Percentiles rank a stretch among this genome's conserved stretches.
Evolutionary conservation across 352 stramenopile species (phyloP).

Genomic region (Sclerospora graminicola): DNA sequence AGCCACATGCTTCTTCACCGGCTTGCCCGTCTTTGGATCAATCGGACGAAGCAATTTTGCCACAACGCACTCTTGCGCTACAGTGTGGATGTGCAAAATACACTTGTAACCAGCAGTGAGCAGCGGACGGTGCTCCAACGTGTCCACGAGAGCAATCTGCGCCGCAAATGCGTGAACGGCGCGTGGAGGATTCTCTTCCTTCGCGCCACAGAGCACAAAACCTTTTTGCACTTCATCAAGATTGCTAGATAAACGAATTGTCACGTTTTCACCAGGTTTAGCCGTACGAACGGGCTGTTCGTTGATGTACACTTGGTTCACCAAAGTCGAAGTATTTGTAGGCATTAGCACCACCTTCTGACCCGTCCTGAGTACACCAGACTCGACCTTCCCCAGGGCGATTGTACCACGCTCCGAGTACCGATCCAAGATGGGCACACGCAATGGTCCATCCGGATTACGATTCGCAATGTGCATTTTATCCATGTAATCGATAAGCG

Average conservation of each 20-base stretch:
- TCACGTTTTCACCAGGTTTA: constrained; percentile 97
- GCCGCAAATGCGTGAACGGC: constrained; percentile 80
- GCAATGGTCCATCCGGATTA: constrained; percentile 85
- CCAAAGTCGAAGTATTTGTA: constrained; percentile 52
- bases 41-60: constrained; percentile 86
- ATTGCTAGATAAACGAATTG: constrained; percentile 88
- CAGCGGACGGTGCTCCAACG: constrained; percentile 94
- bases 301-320: constrained; percentile 87
- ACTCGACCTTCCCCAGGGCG: constrained; percentile 97
- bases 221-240: constrained; percentile 84
- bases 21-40: constrained; percentile 86
- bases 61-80: constrained; percentile 92
- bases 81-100: constrained; percentile 97
- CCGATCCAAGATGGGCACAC: constrained; percentile 95
- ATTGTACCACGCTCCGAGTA: constrained; percentile 96
- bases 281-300: constrained; percentile 90
- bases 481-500: constrained; percentile 92
- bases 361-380: constrained; percentile 86
- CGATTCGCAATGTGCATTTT: constrained; percentile 86
- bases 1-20: constrained; percentile 86
- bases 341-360: constrained; percentile 95
- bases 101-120: constrained; percentile 96
- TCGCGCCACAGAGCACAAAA: constrained; percentile 88
- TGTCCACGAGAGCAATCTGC: constrained; percentile 93
- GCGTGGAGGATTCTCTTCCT: constrained; percentile 37